These are phyloP conservation scores for Cutaneotrichosporon sp. DNA, from an alignment of 1,284 basidiomycete species.

Conservation along the genomic window DNA sequence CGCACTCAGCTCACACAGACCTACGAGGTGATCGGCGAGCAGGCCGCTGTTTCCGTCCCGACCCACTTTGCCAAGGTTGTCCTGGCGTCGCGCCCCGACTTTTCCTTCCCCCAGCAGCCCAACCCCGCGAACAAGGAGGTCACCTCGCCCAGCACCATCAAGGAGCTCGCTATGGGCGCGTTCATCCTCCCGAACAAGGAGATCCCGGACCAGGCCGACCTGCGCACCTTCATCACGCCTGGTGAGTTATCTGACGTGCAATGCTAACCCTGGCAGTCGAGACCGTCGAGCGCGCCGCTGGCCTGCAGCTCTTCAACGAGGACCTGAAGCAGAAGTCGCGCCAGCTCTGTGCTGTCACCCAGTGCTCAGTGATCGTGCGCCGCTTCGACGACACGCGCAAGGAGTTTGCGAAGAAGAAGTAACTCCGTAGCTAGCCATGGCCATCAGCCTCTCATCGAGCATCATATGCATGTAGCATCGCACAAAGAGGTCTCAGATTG, in stretches of 20 bases:
- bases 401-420: conserved; percentile 29
- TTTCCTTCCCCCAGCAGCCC: conserved; percentile 66
- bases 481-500: neutral
- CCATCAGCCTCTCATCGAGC: neutral
- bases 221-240: conserved; percentile 78
- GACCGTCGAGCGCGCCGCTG: conserved; percentile 86
- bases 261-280: conserved; percentile 63
- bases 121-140: conserved; percentile 30
- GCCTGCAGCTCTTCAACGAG: conserved; percentile 84
- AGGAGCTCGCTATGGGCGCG: conserved; percentile 82
- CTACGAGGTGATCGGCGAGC: conserved; percentile 91
- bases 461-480: conserved; percentile 4
- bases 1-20: conserved; percentile 61
- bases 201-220: conserved; percentile 78
- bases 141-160: conserved; percentile 51
- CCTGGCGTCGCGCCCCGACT: conserved; percentile 72
- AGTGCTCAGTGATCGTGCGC: conserved; percentile 80
- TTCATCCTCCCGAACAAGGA: conserved; percentile 89
- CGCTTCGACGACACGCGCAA: conserved; percentile 87
- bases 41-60: conserved; percentile 86
- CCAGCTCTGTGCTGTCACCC: conserved; percentile 82
- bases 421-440: neutral
- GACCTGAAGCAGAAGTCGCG: conserved; percentile 76
- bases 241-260: conserved; percentile 59
- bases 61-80: conserved; percentile 99